Evolutionary conservation across 495 filamentous ascomycete species (phyloP).

Genomic region (Astrocystis sublimbata): DNA sequence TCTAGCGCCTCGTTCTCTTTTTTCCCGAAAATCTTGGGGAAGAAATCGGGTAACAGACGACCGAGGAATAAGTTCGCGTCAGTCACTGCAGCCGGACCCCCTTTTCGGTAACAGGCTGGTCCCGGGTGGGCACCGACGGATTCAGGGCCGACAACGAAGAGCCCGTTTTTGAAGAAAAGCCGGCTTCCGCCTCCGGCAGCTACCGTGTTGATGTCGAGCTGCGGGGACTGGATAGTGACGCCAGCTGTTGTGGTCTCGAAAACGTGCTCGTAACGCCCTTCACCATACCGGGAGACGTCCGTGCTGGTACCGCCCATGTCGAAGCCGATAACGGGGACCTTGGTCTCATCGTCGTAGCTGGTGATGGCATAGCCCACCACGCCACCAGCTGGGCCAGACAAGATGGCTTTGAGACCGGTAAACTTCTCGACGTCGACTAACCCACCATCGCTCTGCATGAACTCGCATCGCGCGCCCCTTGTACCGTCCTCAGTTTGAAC

Average conservation of each 20-base stretch:
- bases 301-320: conserved; percentile 96
- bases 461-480: conserved; percentile 69
- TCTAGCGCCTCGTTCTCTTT: conserved; percentile 89
- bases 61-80: conserved; percentile 93
- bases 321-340: conserved; percentile 91
- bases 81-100: conserved; percentile 87
- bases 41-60: conserved; percentile 82
- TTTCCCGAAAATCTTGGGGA: conserved; percentile 94
- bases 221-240: conserved; percentile 91
- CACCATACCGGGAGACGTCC: conserved; percentile 88
- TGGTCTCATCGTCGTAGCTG: conserved; percentile 82
- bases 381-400: conserved; percentile 79
- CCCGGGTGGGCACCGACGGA: conserved; percentile 92
- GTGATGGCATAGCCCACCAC: conserved; percentile 95
- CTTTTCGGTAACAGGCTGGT: conserved; percentile 93
- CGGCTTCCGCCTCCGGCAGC: conserved; percentile 91
- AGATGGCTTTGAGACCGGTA: conserved; percentile 72
- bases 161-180: conserved; percentile 84
- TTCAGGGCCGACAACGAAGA: conserved; percentile 96
- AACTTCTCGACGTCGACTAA: conserved; percentile 75
- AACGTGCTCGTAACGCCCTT: conserved; percentile 90
- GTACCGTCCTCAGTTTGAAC: conserved; percentile 59
- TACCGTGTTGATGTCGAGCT: conserved; percentile 97
- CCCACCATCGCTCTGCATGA: conserved; percentile 86
- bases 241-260: conserved; percentile 97